Evolutionary conservation across 1,139 yeast genomes (phyloP).

Genomic region (Yamadazyma sp.): DNA sequence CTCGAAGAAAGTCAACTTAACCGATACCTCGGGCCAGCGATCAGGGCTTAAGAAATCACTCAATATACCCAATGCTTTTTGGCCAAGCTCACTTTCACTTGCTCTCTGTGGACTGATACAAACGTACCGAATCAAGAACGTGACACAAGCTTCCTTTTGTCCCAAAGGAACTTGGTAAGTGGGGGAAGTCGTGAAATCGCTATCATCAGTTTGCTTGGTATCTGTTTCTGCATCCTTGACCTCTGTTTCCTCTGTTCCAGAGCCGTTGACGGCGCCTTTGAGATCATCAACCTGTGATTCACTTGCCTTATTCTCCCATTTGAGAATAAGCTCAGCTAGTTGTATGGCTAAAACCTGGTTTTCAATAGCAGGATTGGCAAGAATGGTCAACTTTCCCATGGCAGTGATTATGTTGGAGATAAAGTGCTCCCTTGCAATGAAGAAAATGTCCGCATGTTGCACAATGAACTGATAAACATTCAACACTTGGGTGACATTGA

Average conservation of each 20-base stretch:
- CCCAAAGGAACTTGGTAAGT: slow-evolving; percentile 68
- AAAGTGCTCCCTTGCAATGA: slow-evolving; percentile 83
- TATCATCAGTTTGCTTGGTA: slow-evolving; percentile 3
- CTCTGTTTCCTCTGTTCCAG: slow-evolving; percentile 5
- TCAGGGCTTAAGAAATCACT: slow-evolving; percentile 69
- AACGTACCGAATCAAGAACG: slow-evolving; percentile 82
- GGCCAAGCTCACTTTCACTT: slow-evolving; percentile 80
- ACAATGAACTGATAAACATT: slow-evolving; percentile 90
- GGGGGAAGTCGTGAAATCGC: slow-evolving; percentile 42
- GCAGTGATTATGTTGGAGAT: slow-evolving; percentile 90
- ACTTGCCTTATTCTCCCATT: slow-evolving; percentile 72
- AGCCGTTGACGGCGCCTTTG: slow-evolving; percentile 12
- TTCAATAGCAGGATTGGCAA: slow-evolving; percentile 78
- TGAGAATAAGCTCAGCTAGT: slow-evolving; percentile 76
- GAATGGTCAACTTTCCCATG: slow-evolving; percentile 85
- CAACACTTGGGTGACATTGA: slow-evolving; percentile 76
- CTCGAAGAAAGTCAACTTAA: slow-evolving; percentile 83
- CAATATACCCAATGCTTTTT: slow-evolving; percentile 73
- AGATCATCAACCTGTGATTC: slow-evolving; percentile 10
- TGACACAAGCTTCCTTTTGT: slow-evolving; percentile 89
- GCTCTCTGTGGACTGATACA: slow-evolving; percentile 87
- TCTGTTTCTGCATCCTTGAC: not conserved
- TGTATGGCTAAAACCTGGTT: slow-evolving; percentile 87
- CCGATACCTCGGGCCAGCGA: slow-evolving; percentile 85
- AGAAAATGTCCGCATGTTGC: slow-evolving; percentile 82